Base-by-base conservation (phyloP, 257 asterid genomes). In the Eustoma russellianum region DNA sequence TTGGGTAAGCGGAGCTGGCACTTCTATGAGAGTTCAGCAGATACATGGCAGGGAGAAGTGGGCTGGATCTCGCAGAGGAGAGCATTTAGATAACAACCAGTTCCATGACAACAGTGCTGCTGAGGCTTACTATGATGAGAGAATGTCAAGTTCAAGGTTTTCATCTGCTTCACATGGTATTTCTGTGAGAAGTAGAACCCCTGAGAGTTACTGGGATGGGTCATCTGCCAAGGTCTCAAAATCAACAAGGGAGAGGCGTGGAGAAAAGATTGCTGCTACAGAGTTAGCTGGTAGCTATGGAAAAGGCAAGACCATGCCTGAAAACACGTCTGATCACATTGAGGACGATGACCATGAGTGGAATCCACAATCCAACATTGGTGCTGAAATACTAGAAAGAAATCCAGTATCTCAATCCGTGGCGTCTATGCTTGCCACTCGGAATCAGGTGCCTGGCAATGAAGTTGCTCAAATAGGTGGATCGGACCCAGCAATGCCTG, bases 391-490 rank as follows among this genome's bases (percentile, higher is more conserved):
- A 62, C 60, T 64, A 33, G 94, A 83, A 61, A 79, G 83, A 56
- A 79, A 64, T 59, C 60, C 66, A 19, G 76, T 71, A 55, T 63
- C 82, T 49, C 87, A 81, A 52, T 65, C 84, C 65, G 67, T 65
- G 67, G 57, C 81, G 66, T 55, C 86, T 45, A 56, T 71, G 66
- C 85, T 73, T 69, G 71, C 68, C 56, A 79, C 86, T 48, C 45
- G 74, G 74, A 80, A 79, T 57, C 79, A 70, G 66, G 56, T 66
- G 43, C 60, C 93, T 55, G 77, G 75, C 48, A 73, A 74, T 69
- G 93, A 84, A 58, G 57, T 61, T 70, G 81, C 83, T 63, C 93
- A 89, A 72, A 63, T 86, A 46, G 83, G 83, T 70, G 87, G 86
- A 55, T 73, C 88, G 38, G 97, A 86, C 33, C 70, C 93, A 30